These are phyloP conservation scores for Ogataea dorogensis DNA, from an alignment of 805 yeast genomes.

Conservation along the genomic window DNA sequence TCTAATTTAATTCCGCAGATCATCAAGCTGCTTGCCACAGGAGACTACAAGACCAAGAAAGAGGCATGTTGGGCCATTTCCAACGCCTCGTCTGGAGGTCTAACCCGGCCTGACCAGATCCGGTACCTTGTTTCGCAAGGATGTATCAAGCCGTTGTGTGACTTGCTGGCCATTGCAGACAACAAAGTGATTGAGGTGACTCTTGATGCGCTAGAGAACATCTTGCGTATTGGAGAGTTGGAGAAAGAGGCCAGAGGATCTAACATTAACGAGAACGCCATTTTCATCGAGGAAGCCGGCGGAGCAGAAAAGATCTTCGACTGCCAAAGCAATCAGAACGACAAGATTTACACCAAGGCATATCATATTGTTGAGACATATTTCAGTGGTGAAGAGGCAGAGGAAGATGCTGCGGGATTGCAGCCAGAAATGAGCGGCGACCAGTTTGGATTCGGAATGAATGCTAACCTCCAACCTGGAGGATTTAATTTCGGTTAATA, in stretches of 20 bases:
- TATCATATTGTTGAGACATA: slow-evolving; percentile 86
- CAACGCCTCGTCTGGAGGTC: slow-evolving; percentile 95
- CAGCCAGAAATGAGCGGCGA: slow-evolving; percentile 74
- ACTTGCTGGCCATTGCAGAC: slow-evolving; percentile 83
- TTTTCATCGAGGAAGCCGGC: slow-evolving; percentile 95
- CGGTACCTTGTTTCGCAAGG: slow-evolving; percentile 92
- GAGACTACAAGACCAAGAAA: slow-evolving; percentile 93
- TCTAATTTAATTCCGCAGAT: slow-evolving; percentile 92
- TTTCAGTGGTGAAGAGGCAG: slow-evolving; percentile 77
- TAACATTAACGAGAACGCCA: slow-evolving; percentile 78
- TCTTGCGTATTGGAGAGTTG: slow-evolving; percentile 89
- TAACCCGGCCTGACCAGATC: slow-evolving; percentile 88
- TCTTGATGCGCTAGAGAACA: slow-evolving; percentile 91
- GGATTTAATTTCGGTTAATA: slow-evolving; percentile 47
- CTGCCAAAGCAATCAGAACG: slow-evolving; percentile 89
- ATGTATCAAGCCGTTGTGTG: slow-evolving; percentile 96
- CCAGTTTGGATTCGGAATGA: slow-evolving; percentile 83
- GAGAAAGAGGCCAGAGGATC: slow-evolving; percentile 77
- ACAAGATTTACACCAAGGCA: slow-evolving; percentile 89
- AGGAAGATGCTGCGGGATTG: slow-evolving; percentile 65
- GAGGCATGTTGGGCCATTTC: slow-evolving; percentile 99
- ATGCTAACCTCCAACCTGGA: slow-evolving; percentile 45
- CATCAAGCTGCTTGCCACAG: slow-evolving; percentile 67
- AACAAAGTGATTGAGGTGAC: slow-evolving; percentile 91
- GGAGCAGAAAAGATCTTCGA: slow-evolving; percentile 96